Evolutionary conservation across 306 rosid species (phyloP).

Genomic region (Comarum palustre): DNA sequence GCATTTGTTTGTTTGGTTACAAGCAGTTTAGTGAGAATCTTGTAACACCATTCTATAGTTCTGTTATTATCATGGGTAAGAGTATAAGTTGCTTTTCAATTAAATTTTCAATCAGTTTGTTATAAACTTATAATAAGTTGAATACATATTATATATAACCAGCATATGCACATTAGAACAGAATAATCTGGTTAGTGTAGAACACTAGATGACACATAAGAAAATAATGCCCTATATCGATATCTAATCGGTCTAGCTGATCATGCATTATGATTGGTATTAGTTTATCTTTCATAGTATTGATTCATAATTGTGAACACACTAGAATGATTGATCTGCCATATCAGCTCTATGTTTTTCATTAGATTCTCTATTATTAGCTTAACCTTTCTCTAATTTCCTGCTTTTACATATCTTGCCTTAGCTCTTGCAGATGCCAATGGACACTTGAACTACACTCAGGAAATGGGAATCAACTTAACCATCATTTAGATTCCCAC

Average conservation of each 20-base stretch:
- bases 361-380: background rate
- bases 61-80: background rate
- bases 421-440: background rate
- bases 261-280: background rate
- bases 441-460: background rate
- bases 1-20: background rate
- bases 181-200: background rate
- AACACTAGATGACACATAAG: background rate
- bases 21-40: background rate
- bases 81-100: background rate
- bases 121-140: background rate
- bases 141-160: background rate
- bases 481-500: slow-evolving; percentile 5
- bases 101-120: background rate
- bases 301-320: no score
- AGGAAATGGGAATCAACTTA: background rate
- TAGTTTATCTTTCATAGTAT: background rate
- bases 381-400: background rate
- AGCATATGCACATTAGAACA: background rate
- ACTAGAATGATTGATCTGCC: no score
- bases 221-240: background rate
- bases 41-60: background rate
- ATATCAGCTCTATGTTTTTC: background rate
- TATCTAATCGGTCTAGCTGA: background rate
- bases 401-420: background rate